Evolutionary conservation across 1,284 basidiomycete genomes (phyloP).

Genomic region (Cutaneotrichosporon dermatis): DNA sequence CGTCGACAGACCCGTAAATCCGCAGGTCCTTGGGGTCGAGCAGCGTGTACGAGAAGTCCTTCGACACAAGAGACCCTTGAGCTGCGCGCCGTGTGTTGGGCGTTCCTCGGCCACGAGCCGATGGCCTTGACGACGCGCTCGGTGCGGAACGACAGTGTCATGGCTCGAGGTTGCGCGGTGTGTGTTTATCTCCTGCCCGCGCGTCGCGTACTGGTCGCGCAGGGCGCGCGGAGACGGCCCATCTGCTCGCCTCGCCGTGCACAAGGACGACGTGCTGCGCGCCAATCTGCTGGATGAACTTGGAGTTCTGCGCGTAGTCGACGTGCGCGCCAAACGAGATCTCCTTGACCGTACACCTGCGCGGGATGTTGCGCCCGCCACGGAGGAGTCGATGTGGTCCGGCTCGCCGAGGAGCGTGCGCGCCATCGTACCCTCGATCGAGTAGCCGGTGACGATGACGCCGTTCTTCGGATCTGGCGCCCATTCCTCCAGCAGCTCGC

Average conservation of each 20-base stretch:
- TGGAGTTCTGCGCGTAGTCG: slow-evolving; percentile 93
- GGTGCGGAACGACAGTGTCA: slow-evolving; percentile 83
- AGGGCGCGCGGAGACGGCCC: slow-evolving; percentile 85
- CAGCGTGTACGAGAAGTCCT: slow-evolving; percentile 97
- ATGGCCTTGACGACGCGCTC: slow-evolving; percentile 98
- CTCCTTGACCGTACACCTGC: slow-evolving; percentile 91
- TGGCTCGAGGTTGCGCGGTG: slow-evolving; percentile 88
- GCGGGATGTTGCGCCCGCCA: slow-evolving; percentile 72
- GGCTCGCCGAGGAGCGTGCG: slow-evolving; percentile 48
- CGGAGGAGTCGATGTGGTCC: slow-evolving; percentile 56
- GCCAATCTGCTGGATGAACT: slow-evolving; percentile 91
- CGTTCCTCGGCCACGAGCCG: slow-evolving; percentile 76
- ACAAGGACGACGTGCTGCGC: slow-evolving; percentile 96
- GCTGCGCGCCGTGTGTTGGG: slow-evolving; percentile 63
- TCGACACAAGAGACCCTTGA: slow-evolving; percentile 88
- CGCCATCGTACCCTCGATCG: slow-evolving; percentile 93
- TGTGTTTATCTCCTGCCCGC: slow-evolving; percentile 93
- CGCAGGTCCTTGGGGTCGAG: slow-evolving; percentile 87
- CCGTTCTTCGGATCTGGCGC: slow-evolving; percentile 94
- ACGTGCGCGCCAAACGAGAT: slow-evolving; percentile 98
- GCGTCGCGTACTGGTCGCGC: slow-evolving; percentile 81
- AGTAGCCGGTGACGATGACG: slow-evolving; percentile 93
- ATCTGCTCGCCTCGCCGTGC: slow-evolving; percentile 95
- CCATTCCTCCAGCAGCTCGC: slow-evolving; percentile 93
- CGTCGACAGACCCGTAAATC: slow-evolving; percentile 96